Evolutionary conservation across 306 rosid species (phyloP).

Genomic region (Sindora glabra): DNA sequence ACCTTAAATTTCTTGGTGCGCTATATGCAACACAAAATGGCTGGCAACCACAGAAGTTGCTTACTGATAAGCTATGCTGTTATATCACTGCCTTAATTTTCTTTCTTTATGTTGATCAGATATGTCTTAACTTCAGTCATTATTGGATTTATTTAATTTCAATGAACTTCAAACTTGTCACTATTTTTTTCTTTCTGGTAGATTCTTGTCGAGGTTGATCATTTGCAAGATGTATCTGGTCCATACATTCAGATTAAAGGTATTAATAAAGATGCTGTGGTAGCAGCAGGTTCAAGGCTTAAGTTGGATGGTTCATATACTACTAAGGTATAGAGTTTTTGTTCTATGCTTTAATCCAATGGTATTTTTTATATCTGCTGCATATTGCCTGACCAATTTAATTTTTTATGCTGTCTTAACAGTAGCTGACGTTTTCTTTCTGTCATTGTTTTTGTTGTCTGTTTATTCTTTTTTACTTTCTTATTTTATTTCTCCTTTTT

Average conservation of each 20-base stretch:
- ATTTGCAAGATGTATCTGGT: conserved; percentile 82
- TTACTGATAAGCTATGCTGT: neutral
- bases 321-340: conserved; percentile 57
- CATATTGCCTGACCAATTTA: neutral
- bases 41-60: conserved; percentile 1
- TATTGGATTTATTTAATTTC: conserved; percentile 1
- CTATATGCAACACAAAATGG: neutral
- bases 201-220: conserved; percentile 93
- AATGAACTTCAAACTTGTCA: neutral
- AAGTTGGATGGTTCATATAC: conserved; percentile 81
- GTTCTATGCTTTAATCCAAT: conserved; percentile 7
- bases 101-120: neutral
- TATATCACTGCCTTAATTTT: neutral
- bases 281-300: conserved; percentile 84
- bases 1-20: neutral
- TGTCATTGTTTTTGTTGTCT: neutral
- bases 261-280: conserved; percentile 88
- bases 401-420: neutral
- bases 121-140: conserved; percentile 11
- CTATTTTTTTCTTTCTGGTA: conserved; percentile 15
- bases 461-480: too few relatives aligned
- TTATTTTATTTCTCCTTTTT: neutral
- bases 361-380: neutral
- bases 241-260: conserved; percentile 96
- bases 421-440: conserved; percentile 18